Evolutionary conservation across 306 rosid genomes (phyloP), one percentile per base, ranked within the genome.

Genomic region (Carpinus fangiana): DNA sequence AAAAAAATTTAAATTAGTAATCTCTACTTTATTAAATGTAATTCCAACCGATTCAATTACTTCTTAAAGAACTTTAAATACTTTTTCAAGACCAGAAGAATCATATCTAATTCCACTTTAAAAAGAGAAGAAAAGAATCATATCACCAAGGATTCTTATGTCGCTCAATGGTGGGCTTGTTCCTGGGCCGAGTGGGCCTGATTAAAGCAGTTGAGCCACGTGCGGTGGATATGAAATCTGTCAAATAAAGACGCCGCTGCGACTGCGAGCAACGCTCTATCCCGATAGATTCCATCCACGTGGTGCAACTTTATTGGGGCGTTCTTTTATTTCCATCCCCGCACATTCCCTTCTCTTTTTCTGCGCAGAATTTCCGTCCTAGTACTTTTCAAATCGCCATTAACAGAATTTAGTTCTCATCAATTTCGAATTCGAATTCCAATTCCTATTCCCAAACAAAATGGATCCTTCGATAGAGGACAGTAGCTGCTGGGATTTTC

Each of bases 381-480:
- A 16, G 5, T 17, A 53, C 59, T 53, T 53, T 16, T 53, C 59
- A 16, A 53, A 53, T 53, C 18, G 12, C 21, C 20, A 17, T 0
- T 5, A 53, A 48, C 16, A 11, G 2, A 2, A 2, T 48, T 11
- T 48, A 48, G 52, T 48, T 48, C 13, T 48, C 52, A 31, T 31
- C 34, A 31, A 31, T 31, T 31, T 31, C 34, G 34, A 41, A 41
- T 41, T 41, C 45, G 28, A 20, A 55, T 56, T 7, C 62, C 5
- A 4, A 12, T 61, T 28, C 67, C 38, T 5, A 12, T 21, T 8
- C 8, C 18, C 67, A 26, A 18, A 67, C 73, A 56, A 76, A 75
- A 90, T 93, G 97, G 92, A 90, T 86, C 82, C 91, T 3, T 46
- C 86, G 11, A 46, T 87, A 17, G 90, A 81, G 51, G 87, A 76